Percentiles rank a stretch among this genome's conserved stretches.
These are phyloP conservation scores for Acephala macrosclerotiorum DNA, from an alignment of 2,329 filamentous ascomycete genomes.

Conservation along the genomic window DNA sequence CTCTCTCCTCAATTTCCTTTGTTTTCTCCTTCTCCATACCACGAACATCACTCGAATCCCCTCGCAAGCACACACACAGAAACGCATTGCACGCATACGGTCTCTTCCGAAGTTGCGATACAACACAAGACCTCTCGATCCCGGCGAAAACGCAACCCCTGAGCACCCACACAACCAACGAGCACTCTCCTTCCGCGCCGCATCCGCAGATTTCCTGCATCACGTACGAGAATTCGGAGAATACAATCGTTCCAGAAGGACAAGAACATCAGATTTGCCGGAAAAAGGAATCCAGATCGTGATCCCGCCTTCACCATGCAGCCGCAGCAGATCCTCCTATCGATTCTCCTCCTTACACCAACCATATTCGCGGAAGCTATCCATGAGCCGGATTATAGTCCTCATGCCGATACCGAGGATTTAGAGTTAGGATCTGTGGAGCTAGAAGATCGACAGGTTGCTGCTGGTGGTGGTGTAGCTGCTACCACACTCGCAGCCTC, in stretches of 20 bases:
- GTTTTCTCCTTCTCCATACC: background rate
- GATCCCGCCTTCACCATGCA: background rate
- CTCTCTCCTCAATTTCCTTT: slow-evolving; percentile 4
- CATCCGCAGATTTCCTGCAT: background rate
- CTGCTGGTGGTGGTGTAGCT: slow-evolving; percentile 23
- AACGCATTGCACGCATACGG: slow-evolving; percentile 5
- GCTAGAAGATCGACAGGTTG: slow-evolving; percentile 13
- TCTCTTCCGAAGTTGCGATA: background rate
- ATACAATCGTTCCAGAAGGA: background rate
- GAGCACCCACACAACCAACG: slow-evolving; percentile 3
- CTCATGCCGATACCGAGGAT: background rate
- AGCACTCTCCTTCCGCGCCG: background rate
- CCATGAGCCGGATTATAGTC: slow-evolving; percentile 1
- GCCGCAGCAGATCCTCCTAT: background rate
- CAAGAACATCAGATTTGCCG: background rate
- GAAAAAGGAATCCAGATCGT: background rate
- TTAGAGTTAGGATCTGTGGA: background rate
- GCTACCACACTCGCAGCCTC: slow-evolving; percentile 24
- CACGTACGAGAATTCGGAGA: background rate
- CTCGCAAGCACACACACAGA: background rate
- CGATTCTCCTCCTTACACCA: background rate
- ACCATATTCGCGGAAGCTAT: background rate
- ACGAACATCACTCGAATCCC: background rate
- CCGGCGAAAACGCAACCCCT: slow-evolving; percentile 3
- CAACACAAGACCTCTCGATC: background rate